Evolutionary conservation across 2,329 filamentous ascomycete genomes (phyloP).

Genomic region (Dothideomycetes sp.): DNA sequence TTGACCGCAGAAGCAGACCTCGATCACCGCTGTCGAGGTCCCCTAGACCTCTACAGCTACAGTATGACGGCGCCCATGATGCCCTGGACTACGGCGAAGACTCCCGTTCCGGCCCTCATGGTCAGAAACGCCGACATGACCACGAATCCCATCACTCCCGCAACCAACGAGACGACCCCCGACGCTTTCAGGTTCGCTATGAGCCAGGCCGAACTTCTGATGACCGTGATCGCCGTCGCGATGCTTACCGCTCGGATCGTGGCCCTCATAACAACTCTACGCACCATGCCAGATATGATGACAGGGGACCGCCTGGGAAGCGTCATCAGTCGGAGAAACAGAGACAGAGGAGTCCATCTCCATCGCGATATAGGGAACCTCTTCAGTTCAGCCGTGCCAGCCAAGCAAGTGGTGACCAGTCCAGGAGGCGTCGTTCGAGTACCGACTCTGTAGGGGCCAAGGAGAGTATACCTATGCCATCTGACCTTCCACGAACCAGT

Average conservation of each 20-base stretch:
- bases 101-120: constrained; percentile 25
- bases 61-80: constrained; percentile 17
- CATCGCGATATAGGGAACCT: constrained; percentile 8
- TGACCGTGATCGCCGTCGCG: constrained; percentile 18
- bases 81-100: constrained; percentile 46
- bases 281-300: constrained; percentile 6
- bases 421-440: constrained; percentile 1
- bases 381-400: constrained; percentile 10
- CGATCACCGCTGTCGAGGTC: constrained; percentile 24
- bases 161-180: constrained; percentile 40
- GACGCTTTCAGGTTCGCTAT: constrained; percentile 52
- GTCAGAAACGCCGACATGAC: constrained; percentile 56
- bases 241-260: constrained; percentile 31
- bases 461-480: constrained; percentile 9
- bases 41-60: constrained; percentile 19
- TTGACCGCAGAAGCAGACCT: constrained; percentile 87
- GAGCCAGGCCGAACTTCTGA: constrained; percentile 37
- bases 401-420: constrained; percentile 1
- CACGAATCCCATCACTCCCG: constrained; percentile 44
- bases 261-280: constrained; percentile 28
- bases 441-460: neutral
- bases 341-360: constrained; percentile 11
- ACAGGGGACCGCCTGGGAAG: constrained; percentile 4
- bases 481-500: neutral
- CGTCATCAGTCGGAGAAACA: constrained; percentile 5